Conservation (phyloP, 108 stramenopile genomes). For the Fragilaria crotonensis region DNA sequence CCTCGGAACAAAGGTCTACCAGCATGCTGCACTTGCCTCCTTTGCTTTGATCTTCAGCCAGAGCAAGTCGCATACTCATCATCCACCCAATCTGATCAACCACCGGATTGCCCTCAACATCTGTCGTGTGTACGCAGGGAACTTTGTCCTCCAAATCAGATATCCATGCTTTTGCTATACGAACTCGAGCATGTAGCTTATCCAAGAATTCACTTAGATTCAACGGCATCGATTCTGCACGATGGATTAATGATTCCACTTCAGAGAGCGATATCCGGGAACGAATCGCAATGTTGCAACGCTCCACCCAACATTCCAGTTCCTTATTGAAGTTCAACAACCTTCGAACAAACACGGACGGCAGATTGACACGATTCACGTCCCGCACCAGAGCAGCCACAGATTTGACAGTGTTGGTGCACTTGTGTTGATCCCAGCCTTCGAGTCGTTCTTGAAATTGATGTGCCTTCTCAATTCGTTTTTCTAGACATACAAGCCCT, state of each 20-base stretch:
- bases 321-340: conserved; percentile 41
- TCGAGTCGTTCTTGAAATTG: conserved; percentile 39
- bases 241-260: conserved; percentile 47
- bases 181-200: conserved; percentile 47
- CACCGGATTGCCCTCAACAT: not conserved
- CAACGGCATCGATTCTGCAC: conserved; percentile 46
- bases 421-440: conserved; percentile 39
- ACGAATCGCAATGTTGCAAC: conserved; percentile 69
- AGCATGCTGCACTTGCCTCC: conserved; percentile 27
- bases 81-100: conserved; percentile 43
- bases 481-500: conserved; percentile 40
- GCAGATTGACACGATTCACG: conserved; percentile 46
- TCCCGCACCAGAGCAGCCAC: conserved; percentile 55
- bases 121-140: conserved; percentile 4
- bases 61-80: conserved; percentile 32
- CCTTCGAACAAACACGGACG: conserved; percentile 37
- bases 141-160: conserved; percentile 39
- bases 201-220: conserved; percentile 63
- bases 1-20: conserved; percentile 55
- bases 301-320: conserved; percentile 62
- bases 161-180: conserved; percentile 56
- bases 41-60: conserved; percentile 17
- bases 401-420: conserved; percentile 44
- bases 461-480: conserved; percentile 45
- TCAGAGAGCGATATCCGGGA: conserved; percentile 62